Percentiles rank a stretch among this genome's conserved stretches.
Evolutionary conservation across 2,329 filamentous ascomycete genomes (phyloP).

Genomic region (Chaetomium strumarium): DNA sequence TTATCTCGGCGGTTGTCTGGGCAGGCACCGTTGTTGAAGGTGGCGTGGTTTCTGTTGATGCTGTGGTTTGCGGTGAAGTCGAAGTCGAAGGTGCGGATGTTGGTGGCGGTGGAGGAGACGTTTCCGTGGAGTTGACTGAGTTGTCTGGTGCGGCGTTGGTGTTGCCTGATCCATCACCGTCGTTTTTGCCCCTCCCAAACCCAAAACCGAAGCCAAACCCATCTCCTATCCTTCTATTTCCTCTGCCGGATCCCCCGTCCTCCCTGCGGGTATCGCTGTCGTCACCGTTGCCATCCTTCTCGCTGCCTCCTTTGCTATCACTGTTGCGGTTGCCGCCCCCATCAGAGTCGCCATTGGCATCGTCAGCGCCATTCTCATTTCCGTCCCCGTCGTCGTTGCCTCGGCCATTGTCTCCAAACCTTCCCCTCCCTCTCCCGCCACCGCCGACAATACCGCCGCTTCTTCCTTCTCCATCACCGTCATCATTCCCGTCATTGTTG

Average conservation of each 20-base stretch:
- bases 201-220: not conserved
- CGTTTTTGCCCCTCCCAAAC: constrained; percentile 5
- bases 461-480: constrained; percentile 3
- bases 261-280: constrained; percentile 8
- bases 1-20: not conserved
- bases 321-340: not conserved
- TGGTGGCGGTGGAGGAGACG: not conserved
- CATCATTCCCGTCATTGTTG: not conserved
- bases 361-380: constrained; percentile 1
- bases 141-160: not conserved
- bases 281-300: not conserved
- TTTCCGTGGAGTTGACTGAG: not conserved
- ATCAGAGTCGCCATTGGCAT: not conserved
- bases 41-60: not conserved
- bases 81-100: not conserved
- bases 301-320: not conserved
- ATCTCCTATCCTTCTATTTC: not conserved
- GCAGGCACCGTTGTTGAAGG: not conserved
- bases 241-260: not conserved
- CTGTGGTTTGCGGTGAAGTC: not conserved
- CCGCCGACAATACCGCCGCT: constrained; percentile 8
- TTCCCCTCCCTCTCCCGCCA: constrained; percentile 1
- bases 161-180: constrained; percentile 3
- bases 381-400: not conserved
- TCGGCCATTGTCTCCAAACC: constrained; percentile 1